Evolutionary conservation across 2,329 filamentous ascomycete species (phyloP), one percentile per base, ranked within the genome.

Genomic region (Penicillium crustosum): DNA sequence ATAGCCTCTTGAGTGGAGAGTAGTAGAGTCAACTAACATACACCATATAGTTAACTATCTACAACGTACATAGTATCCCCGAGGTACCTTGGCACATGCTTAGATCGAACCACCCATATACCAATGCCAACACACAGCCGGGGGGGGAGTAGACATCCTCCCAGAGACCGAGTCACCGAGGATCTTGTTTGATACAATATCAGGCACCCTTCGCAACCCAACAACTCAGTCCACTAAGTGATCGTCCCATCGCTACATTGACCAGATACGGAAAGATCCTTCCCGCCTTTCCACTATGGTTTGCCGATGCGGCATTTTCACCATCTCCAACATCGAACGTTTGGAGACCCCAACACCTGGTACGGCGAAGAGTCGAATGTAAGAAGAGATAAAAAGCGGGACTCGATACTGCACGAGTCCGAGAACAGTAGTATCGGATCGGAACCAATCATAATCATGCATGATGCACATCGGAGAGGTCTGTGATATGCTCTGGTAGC

Each of bases 401-500:
- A 42, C 49, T 15, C n/a, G 21, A 47, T 53, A 19, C 49, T 57
- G 55, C 54, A 45, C 42, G 35, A 42, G 42, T 53, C 49, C 42
- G 0, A 31, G 44, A 48, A 49, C 50, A 55, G 29, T 41, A 44
- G 35, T 19, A 59, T 48, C 9, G 31, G 49, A 48, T 51, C 49
- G 21, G 6, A 36, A 27, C 59, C 56, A 65, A 66, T 60, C 23
- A 60, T 53, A 53, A 51, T 42, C 35, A 29, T 52, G 38, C 55
- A 43, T 31, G 15, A 43, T 64, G 54, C 53, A 62, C 57, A 19
- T 55, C 31, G 41, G 43, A 44, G 55, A 63, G 54, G 59, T 61
- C 62, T 57, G 58, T 63, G 60, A 63, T 61, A 65, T 65, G 57
- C 58, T 57, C 53, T 53, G 39, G 55, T 57, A 62, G 53, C 57